These are phyloP conservation scores for Globisporangium cylindrosporum DNA, from an alignment of 352 stramenopile genomes.

Conservation along the genomic window DNA sequence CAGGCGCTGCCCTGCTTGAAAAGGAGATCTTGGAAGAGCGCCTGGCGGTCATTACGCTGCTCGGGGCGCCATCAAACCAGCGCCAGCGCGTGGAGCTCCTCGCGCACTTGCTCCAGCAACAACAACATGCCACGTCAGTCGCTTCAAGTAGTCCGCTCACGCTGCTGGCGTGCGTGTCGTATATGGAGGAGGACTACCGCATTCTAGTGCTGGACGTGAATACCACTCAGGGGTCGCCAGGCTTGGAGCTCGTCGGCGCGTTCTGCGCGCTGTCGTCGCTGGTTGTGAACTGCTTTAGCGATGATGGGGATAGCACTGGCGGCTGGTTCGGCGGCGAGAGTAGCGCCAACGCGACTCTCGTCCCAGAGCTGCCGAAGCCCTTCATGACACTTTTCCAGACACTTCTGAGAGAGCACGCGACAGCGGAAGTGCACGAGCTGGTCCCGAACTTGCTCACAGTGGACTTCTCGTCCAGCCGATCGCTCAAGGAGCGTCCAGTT, in stretches of 20 bases:
- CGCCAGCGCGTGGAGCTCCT: slow-evolving; percentile 28
- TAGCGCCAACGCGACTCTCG: not conserved
- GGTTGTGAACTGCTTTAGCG: slow-evolving; percentile 44
- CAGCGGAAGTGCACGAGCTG: slow-evolving; percentile 59
- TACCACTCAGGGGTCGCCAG: not conserved
- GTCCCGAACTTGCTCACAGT: slow-evolving; percentile 52
- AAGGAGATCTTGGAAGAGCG: slow-evolving; percentile 49
- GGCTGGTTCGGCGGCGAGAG: not conserved
- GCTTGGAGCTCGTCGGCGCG: slow-evolving; percentile 28
- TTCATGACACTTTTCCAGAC: slow-evolving; percentile 48
- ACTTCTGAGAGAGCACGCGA: slow-evolving; percentile 39
- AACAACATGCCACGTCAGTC: not conserved
- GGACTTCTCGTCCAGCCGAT: slow-evolving; percentile 38
- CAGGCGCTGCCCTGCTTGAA: slow-evolving; percentile 34
- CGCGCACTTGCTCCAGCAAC: slow-evolving; percentile 28
- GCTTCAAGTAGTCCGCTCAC: slow-evolving; percentile 19
- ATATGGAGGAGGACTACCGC: slow-evolving; percentile 47
- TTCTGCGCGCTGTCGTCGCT: slow-evolving; percentile 66
- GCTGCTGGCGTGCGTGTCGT: slow-evolving; percentile 39
- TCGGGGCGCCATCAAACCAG: slow-evolving; percentile 35
- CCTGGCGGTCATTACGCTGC: slow-evolving; percentile 42
- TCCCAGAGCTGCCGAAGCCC: slow-evolving; percentile 22
- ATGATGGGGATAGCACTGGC: not conserved
- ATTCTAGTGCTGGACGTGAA: slow-evolving; percentile 53
- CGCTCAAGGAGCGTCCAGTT: slow-evolving; percentile 22